Evolutionary conservation across 2,329 filamentous ascomycete species (phyloP).

Genomic region (Talaromyces sp.): DNA sequence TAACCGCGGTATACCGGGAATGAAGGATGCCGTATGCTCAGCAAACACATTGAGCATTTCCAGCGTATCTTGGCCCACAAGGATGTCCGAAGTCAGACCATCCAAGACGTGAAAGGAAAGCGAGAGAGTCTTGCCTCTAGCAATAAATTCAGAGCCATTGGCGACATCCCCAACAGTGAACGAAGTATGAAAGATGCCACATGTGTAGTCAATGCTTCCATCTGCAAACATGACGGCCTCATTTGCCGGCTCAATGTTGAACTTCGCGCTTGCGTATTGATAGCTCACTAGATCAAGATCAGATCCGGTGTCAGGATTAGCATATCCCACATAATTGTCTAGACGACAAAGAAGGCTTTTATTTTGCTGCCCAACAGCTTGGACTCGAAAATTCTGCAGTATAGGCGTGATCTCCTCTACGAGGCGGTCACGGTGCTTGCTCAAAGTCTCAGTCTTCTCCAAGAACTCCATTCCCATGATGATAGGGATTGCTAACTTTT

Average conservation of each 20-base stretch:
- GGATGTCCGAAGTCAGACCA: not conserved
- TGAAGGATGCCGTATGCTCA: not conserved
- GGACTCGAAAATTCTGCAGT: too few species aligned
- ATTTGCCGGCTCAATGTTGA: not conserved
- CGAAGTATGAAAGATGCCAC: not conserved
- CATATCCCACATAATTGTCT: not conserved
- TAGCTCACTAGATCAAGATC: not conserved
- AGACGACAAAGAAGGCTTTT: not conserved
- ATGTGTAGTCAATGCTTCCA: not conserved
- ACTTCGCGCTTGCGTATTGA: not conserved
- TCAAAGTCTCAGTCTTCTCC: too few species aligned
- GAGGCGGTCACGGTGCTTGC: too few species aligned
- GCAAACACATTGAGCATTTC: not conserved
- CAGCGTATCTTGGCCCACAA: not conserved
- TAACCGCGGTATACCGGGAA: not conserved
- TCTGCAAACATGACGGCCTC: not conserved
- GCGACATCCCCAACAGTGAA: not conserved
- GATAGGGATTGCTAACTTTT: too few species aligned
- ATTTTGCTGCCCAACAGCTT: too few species aligned
- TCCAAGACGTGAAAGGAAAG: not conserved
- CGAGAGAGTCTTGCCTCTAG: not conserved
- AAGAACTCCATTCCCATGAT: too few species aligned
- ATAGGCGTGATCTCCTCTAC: too few species aligned
- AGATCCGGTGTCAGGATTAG: not conserved
- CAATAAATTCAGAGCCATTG: not conserved